Evolutionary conservation across 768 basidiomycete genomes (phyloP), one percentile per base, ranked within the genome.

Genomic region (Tulasnella calospora): DNA sequence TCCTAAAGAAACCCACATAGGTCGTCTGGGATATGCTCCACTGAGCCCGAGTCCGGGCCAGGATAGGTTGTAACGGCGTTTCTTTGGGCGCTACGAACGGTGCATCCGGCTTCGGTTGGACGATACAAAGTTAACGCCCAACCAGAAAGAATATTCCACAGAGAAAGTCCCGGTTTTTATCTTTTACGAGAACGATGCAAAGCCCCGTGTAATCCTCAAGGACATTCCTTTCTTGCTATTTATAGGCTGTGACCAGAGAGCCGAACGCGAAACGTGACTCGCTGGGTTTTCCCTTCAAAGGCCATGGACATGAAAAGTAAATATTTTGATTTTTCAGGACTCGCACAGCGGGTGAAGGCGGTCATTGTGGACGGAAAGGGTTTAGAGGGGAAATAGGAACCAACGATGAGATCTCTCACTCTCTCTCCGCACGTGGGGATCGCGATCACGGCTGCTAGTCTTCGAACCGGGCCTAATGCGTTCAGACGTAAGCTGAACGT

Each of bases 341-440:
- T 67, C 33, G 61, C 61, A 30, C 61, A 67, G 61, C 61, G 61
- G 61, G n/a, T 6, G 27, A 30, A 23, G 55, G 23, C 23, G 61
- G 61, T 27, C 61, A 67, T 67, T 67, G 61, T 67, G 33, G 61
- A 67, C 61, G 33, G 15, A 67, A 67, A 67, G 61, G 61, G 61
- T 67, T 67, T 27, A 67, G 61, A 33, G 61, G 33, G 61, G 61
- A n/a, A 67, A 67, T 23, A 67, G 61, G 61, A 33, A 67, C 61
- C 57, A 61, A 61, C 57, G 57, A 61, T 61, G 61, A 67, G 61
- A 67, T 67, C 61, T 67, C 61, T 67, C 55, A 30, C 55, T 30
- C n/a, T 67, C 15, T 67, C 61, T 67, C 61, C 61, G 61, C 61
- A 67, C 61, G 61, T 67, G 61, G 61, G 61, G 61, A 67, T 67